A percentile compares a stretch with the other conserved stretches of the same genome.
Evolutionary conservation across 2,329 filamentous ascomycete species (phyloP).

Genomic region (Stenocarpella maydis): DNA sequence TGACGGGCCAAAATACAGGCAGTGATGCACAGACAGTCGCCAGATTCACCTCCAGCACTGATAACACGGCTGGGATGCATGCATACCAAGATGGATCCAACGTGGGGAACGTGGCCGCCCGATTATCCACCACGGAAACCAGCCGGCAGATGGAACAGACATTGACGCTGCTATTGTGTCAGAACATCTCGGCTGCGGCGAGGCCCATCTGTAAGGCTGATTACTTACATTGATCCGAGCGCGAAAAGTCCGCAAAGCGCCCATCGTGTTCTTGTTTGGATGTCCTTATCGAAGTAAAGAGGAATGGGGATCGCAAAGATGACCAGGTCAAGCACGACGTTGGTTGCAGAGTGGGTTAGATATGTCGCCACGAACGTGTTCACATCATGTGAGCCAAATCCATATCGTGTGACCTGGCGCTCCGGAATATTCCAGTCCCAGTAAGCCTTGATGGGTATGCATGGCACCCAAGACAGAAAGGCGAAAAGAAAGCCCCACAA

Average conservation of each 20-base stretch:
- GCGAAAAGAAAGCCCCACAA: constrained; percentile 44
- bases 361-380: constrained; percentile 42
- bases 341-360: constrained; percentile 42
- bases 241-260: constrained; percentile 43
- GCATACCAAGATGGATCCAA: constrained; percentile 49
- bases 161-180: constrained; percentile 40
- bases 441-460: constrained; percentile 43
- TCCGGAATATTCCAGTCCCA: constrained; percentile 40
- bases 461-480: constrained; percentile 46
- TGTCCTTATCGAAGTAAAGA: constrained; percentile 40
- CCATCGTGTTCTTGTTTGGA: constrained; percentile 42
- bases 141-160: constrained; percentile 45
- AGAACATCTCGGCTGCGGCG: not conserved
- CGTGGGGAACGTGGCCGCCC: constrained; percentile 45
- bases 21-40: constrained; percentile 28
- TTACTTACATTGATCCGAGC: constrained; percentile 44
- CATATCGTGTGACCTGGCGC: constrained; percentile 38
- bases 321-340: constrained; percentile 45
- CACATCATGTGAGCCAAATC: constrained; percentile 42
- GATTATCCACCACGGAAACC: constrained; percentile 41
- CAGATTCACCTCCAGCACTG: constrained; percentile 45
- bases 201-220: not conserved
- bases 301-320: constrained; percentile 45
- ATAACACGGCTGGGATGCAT: constrained; percentile 45
- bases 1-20: constrained; percentile 35